These are phyloP conservation scores for Galeopsis tetrahit DNA, from an alignment of 257 asterid genomes.

Conservation along the genomic window DNA sequence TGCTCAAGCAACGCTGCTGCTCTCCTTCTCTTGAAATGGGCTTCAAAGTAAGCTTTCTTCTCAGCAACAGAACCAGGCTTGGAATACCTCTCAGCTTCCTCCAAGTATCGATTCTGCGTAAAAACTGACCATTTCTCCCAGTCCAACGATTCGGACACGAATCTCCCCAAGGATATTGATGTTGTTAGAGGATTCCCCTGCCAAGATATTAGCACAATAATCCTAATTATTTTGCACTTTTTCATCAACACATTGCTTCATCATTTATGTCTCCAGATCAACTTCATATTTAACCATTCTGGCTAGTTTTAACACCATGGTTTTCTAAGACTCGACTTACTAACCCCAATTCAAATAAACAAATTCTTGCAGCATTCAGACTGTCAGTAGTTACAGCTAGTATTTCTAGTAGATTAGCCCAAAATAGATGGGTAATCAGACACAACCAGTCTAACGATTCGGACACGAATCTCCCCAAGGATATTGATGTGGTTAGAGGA, in stretches of 20 bases:
- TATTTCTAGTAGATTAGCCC: no score
- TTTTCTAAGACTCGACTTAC: conserved; percentile 15
- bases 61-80: conserved; percentile 95
- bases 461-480: conserved; percentile 86
- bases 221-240: background rate
- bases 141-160: conserved; percentile 74
- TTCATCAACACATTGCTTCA: background rate
- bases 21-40: conserved; percentile 75
- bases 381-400: no score
- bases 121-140: conserved; percentile 93
- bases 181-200: conserved; percentile 76
- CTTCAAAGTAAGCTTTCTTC: conserved; percentile 94
- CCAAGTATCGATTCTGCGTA: conserved; percentile 77
- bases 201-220: conserved; percentile 23
- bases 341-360: background rate
- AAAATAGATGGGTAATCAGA: no score
- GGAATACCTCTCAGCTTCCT: conserved; percentile 78
- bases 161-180: conserved; percentile 89
- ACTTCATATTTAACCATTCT: conserved; percentile 10
- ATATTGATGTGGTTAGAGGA: conserved; percentile 69
- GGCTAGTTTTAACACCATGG: conserved; percentile 16
- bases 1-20: conserved; percentile 70
- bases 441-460: conserved; percentile 72
- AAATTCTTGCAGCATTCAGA: background rate
- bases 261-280: background rate